phyloP scores from a whole-genome alignment of 139 green algal genomes.

The Choricystis sp. region DNA sequence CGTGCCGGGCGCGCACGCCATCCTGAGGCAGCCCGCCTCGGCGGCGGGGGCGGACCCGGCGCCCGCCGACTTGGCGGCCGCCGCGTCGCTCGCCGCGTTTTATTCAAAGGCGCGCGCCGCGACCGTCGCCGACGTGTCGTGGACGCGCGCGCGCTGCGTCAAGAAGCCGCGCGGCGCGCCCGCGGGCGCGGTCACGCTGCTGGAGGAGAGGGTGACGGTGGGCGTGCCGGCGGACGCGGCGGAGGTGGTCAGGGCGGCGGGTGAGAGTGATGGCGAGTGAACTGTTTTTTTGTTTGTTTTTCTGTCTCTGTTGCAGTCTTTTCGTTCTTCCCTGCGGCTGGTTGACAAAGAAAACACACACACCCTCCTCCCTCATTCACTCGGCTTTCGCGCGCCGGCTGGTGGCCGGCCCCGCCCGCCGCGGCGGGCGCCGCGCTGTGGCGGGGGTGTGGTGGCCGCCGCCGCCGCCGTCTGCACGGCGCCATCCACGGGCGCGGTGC shows the following conservation, averaged over 20 bases:
- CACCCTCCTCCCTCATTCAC: too few relatives aligned
- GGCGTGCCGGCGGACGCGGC: neutral
- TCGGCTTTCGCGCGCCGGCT: too few relatives aligned
- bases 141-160: neutral
- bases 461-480: neutral
- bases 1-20: constrained; percentile 24
- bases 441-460: too few relatives aligned
- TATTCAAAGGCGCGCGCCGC: constrained; percentile 35
- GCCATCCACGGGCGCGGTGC: neutral
- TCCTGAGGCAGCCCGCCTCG: constrained; percentile 3
- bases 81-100: constrained; percentile 52
- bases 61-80: constrained; percentile 41
- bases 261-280: too few relatives aligned
- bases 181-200: neutral
- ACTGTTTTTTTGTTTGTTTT: too few relatives aligned
- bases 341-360: too few relatives aligned
- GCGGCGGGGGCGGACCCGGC: neutral
- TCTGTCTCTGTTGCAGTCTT: too few relatives aligned
- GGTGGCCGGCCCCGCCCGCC: too few relatives aligned
- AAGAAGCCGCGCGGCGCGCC: neutral
- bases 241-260: neutral
- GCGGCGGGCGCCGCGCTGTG: too few relatives aligned
- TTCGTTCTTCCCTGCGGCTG: too few relatives aligned
- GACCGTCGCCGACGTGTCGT: constrained; percentile 30
- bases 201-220: neutral